A percentile compares a stretch with the other conserved stretches of the same genome.
Evolutionary conservation across 2,329 filamentous ascomycete species (phyloP).

Genomic region (Coleophoma eucalyptorum): DNA sequence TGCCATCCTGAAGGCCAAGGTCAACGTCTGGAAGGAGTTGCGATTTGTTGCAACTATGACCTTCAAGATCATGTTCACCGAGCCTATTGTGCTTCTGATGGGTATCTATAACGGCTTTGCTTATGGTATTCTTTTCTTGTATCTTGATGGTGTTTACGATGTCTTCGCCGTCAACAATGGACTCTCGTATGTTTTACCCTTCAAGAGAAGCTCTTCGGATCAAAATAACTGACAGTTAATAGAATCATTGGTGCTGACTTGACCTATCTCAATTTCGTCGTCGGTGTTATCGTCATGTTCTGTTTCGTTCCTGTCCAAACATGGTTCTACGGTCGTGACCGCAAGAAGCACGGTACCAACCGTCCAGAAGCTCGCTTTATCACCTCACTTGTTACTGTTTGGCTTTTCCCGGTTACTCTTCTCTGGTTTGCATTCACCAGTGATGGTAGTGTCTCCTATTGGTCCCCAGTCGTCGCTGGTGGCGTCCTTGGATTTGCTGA

Average conservation of each 20-base stretch:
- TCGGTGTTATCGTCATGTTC: slow-evolving; percentile 36
- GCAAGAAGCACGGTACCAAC: slow-evolving; percentile 28
- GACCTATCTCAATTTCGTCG: slow-evolving; percentile 38
- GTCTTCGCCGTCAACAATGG: slow-evolving; percentile 38
- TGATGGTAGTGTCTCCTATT: slow-evolving; percentile 33
- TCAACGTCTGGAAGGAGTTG: slow-evolving; percentile 33
- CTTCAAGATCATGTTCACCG: slow-evolving; percentile 36
- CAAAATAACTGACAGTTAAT: slow-evolving; percentile 6
- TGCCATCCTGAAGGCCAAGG: slow-evolving; percentile 27
- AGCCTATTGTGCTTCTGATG: slow-evolving; percentile 35
- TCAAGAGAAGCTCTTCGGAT: background rate
- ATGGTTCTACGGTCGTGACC: slow-evolving; percentile 34
- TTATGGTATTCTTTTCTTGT: slow-evolving; percentile 37
- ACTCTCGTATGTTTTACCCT: slow-evolving; percentile 26
- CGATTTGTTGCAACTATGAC: slow-evolving; percentile 37
- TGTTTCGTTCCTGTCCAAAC: slow-evolving; percentile 37
- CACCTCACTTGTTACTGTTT: slow-evolving; percentile 35
- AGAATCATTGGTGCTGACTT: slow-evolving; percentile 33
- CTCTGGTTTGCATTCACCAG: slow-evolving; percentile 40
- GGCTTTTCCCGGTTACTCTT: slow-evolving; percentile 36
- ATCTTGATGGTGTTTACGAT: slow-evolving; percentile 38
- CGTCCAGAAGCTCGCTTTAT: slow-evolving; percentile 38
- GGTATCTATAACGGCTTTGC: slow-evolving; percentile 38
- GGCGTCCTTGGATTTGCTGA: slow-evolving; percentile 35
- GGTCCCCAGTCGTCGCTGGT: slow-evolving; percentile 36